Evolutionary conservation across 2,329 filamentous ascomycete genomes (phyloP), one percentile per base, ranked within the genome.

Genomic region (Cytospora schulzeri): DNA sequence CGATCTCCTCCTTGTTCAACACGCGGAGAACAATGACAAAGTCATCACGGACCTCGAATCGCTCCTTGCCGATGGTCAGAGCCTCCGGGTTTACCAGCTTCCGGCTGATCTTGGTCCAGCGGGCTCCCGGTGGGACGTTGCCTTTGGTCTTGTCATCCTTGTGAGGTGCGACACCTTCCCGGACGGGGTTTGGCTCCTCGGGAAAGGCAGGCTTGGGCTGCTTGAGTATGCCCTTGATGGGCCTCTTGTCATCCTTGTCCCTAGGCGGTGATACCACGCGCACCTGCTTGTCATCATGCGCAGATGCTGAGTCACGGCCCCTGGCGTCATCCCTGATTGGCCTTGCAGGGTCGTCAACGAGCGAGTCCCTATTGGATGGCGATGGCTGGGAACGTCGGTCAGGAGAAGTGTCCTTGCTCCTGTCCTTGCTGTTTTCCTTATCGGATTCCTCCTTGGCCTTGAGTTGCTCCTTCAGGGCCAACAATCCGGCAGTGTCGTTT

Each of bases 1-100:
- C 90, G 63, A 98, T 96, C 73, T 98, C 93, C 70, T 96, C 91
- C 76, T 91, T 91, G 56, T 87, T 91, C 73, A 98, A 76, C 9
- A 97, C 94, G 63, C 93, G 84, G 63, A 98, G 81, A 2, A 97
- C 93, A 75, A 97, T 97, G 65, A 98, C 93, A 75, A 93, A 96
- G 72, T 97, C 93, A 66, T 93, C 86, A n/a, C 93, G 86, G 71
- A 96, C 91, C 76, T 98, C 94, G 70, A 91, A 98, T 33, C 94
- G 85, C 78, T 97, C 93, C 71, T 95, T 91, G n/a, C 91, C 91
- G 67, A 91, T 85, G 64, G 91, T 90, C 55, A 98, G 79, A 0
- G 93, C 93, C 70, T 94, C 91, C 0, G 93, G 93, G 70, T 96
- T 97, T 71, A 98, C 93, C 62, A 96, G 84, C 69, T 90, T 88